Conservation (phyloP, 306 rosid species). For the Casuarina cunninghamiana region DNA sequence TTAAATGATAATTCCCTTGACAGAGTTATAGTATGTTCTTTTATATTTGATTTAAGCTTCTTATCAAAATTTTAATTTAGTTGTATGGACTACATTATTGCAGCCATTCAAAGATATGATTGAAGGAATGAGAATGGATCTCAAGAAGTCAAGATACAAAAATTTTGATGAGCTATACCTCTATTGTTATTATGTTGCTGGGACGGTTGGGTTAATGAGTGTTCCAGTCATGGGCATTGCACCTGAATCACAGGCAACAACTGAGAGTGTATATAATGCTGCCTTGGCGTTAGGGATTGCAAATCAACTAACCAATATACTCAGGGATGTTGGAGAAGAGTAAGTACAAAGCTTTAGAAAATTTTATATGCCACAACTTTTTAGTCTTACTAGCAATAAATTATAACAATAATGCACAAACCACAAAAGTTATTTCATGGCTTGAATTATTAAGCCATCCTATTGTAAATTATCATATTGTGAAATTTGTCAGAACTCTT, state of each 20-base stretch:
- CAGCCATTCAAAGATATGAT: slow-evolving; percentile 68
- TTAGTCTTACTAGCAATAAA: slow-evolving; percentile 17
- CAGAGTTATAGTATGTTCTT: neutral
- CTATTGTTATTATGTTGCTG: slow-evolving; percentile 65
- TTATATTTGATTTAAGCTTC: neutral
- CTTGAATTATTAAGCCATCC: neutral
- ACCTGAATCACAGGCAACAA: slow-evolving; percentile 43
- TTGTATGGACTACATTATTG: slow-evolving; percentile 9
- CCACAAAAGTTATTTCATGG: neutral
- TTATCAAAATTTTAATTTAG: slow-evolving; percentile 5
- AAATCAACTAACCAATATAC: slow-evolving; percentile 63
- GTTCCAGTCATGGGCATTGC: slow-evolving; percentile 68
- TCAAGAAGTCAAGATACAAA: slow-evolving; percentile 52
- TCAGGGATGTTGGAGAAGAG: slow-evolving; percentile 72
- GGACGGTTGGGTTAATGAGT: slow-evolving; percentile 64
- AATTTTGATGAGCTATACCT: slow-evolving; percentile 59
- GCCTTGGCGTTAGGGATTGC: slow-evolving; percentile 65
- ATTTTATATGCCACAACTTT: slow-evolving; percentile 12
- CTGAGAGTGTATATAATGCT: slow-evolving; percentile 59
- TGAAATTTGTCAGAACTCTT: neutral
- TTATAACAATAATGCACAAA: neutral
- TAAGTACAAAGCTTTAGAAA: slow-evolving; percentile 29
- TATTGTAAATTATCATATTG: neutral
- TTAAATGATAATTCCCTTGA: neutral
- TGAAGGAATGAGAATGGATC: slow-evolving; percentile 68